These are phyloP conservation scores for Kwoniella bestiolae DNA, from an alignment of 768 basidiomycete species.

Conservation along the genomic window DNA sequence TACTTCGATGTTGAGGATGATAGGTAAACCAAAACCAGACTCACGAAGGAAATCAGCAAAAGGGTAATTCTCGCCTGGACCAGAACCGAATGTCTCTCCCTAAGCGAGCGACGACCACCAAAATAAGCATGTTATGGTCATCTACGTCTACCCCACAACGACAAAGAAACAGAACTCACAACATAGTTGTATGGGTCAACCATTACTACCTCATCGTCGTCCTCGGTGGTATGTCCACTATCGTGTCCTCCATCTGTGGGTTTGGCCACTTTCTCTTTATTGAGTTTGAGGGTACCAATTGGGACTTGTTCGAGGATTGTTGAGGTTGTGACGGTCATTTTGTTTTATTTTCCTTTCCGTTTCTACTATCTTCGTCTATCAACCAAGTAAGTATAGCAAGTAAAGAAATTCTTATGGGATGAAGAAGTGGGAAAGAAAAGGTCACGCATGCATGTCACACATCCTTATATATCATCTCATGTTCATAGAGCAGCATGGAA, in stretches of 20 bases:
- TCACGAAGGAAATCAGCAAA: constrained; percentile 47
- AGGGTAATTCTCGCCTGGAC: constrained; percentile 43
- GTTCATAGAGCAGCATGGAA: neutral
- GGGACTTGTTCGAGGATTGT: constrained; percentile 19
- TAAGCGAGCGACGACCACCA: constrained; percentile 6
- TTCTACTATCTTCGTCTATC: neutral
- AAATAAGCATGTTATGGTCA: constrained; percentile 14
- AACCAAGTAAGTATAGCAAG: neutral
- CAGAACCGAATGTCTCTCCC: constrained; percentile 48
- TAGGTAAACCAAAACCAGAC: constrained; percentile 8
- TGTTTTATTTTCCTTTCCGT: neutral
- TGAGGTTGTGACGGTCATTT: constrained; percentile 24
- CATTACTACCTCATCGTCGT: constrained; percentile 23
- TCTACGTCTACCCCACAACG: constrained; percentile 8
- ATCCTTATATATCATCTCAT: neutral
- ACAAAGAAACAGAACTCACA: constrained; percentile 30
- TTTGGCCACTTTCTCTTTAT: constrained; percentile 13
- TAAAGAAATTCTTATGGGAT: neutral
- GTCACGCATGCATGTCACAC: neutral
- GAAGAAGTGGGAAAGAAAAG: neutral
- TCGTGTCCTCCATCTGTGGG: constrained; percentile 13
- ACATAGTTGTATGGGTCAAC: constrained; percentile 54
- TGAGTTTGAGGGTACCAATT: constrained; percentile 37
- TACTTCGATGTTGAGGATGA: neutral
- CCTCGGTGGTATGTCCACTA: constrained; percentile 4